These are phyloP conservation scores for Lactarius hengduanensis DNA, from an alignment of 768 basidiomycete species.

Conservation along the genomic window DNA sequence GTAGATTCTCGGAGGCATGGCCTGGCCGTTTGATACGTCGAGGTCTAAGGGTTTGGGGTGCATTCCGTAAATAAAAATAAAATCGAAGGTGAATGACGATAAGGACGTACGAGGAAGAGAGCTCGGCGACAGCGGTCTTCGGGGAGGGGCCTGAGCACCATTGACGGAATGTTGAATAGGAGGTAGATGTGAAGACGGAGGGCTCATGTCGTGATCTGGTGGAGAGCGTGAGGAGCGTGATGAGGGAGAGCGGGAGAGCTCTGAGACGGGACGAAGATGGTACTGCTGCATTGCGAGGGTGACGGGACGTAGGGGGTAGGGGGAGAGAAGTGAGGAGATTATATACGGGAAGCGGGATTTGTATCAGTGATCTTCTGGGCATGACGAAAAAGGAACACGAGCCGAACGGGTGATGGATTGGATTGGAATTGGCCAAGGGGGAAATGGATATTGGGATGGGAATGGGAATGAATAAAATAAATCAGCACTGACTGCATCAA, in stretches of 20 bases:
- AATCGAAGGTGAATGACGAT: not conserved
- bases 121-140: conserved; percentile 27
- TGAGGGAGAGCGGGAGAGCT: conserved; percentile 26
- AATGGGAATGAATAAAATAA: conserved; percentile 9
- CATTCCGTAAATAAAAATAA: not conserved
- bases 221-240: conserved; percentile 24
- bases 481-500: conserved; percentile 16
- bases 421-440: conserved; percentile 19
- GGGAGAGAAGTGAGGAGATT: conserved; percentile 8
- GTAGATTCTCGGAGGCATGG: conserved; percentile 54
- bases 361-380: conserved; percentile 26
- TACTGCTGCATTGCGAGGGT: conserved; percentile 23
- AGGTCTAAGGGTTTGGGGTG: conserved; percentile 48
- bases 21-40: conserved; percentile 56
- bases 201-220: conserved; percentile 19
- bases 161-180: conserved; percentile 26
- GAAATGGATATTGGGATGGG: conserved; percentile 5
- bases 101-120: conserved; percentile 26
- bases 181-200: conserved; percentile 24
- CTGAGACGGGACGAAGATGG: conserved; percentile 27
- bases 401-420: conserved; percentile 26
- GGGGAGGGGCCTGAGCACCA: conserved; percentile 15
- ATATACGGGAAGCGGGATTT: conserved; percentile 28
- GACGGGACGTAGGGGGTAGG: conserved; percentile 8
- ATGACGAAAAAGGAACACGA: conserved; percentile 22